phyloP scores from a whole-genome alignment of 371 early-diverging fungal genomes.

The Globomyces sp. region DNA sequence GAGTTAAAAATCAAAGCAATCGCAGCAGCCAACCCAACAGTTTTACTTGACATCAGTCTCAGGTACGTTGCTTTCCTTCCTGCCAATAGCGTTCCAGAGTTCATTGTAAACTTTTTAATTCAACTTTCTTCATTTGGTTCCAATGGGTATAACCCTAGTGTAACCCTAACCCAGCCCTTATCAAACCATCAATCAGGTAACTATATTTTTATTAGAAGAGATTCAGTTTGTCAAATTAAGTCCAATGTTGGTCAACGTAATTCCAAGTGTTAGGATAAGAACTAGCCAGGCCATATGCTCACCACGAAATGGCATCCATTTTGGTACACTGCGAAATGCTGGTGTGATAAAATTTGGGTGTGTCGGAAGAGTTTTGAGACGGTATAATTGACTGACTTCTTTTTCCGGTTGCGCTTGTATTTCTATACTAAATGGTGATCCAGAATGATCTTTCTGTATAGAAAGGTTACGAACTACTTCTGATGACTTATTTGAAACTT shows the following conservation, averaged over 20 bases:
- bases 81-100: no score
- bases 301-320: conserved; percentile 43
- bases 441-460: background rate
- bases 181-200: no score
- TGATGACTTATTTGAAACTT: background rate
- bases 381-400: background rate
- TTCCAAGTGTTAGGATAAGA: conserved; percentile 31
- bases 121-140: no score
- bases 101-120: no score
- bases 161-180: no score
- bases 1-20: conserved; percentile 45
- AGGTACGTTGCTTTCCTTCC: no score
- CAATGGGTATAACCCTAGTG: no score
- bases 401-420: background rate
- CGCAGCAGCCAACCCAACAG: conserved; percentile 28
- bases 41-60: background rate
- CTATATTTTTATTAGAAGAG: no score
- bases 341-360: conserved; percentile 37
- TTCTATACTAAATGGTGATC: background rate
- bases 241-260: conserved; percentile 19
- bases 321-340: conserved; percentile 41
- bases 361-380: conserved; percentile 34
- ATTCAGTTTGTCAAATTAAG: background rate
- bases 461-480: background rate
- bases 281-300: conserved; percentile 32